Conservation (phyloP, 495 filamentous ascomycete species). For the Penicillium egyptiacum region DNA sequence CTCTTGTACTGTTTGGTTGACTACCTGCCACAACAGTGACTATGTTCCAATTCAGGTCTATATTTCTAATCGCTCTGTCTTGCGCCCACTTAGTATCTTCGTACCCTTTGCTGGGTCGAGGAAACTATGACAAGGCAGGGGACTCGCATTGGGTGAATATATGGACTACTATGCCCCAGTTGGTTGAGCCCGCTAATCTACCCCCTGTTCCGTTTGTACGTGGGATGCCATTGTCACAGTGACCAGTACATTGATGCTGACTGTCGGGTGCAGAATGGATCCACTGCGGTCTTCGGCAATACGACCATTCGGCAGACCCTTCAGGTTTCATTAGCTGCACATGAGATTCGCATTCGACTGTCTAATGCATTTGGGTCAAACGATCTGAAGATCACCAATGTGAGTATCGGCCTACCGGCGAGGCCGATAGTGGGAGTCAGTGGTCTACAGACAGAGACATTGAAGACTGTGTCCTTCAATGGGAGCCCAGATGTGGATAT, state of each 20-base stretch:
- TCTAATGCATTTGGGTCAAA: conserved; percentile 67
- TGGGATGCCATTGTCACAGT: not conserved
- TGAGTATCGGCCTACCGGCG: conserved; percentile 55
- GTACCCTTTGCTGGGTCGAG: not conserved
- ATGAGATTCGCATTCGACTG: conserved; percentile 60
- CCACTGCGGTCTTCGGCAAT: conserved; percentile 43
- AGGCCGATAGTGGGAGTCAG: conserved; percentile 51
- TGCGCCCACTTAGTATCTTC: not conserved
- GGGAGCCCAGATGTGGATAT: conserved; percentile 53
- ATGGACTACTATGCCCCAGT: conserved; percentile 67
- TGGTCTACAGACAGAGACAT: conserved; percentile 31
- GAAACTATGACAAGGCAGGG: not conserved
- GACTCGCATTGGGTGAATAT: conserved; percentile 61
- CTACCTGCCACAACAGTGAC: not conserved
- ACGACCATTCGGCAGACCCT: conserved; percentile 69
- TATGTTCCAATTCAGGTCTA: not conserved
- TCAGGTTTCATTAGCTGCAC: conserved; percentile 53
- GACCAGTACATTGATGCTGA: not conserved
- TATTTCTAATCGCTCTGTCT: not conserved
- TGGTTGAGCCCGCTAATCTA: conserved; percentile 62
- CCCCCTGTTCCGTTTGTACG: conserved; percentile 60
- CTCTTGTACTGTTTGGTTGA: not conserved
- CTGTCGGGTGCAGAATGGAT: conserved; percentile 1
- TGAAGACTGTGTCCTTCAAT: conserved; percentile 47
- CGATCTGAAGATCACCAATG: conserved; percentile 60